Evolutionary conservation across 2,329 filamentous ascomycete species (phyloP).

Genomic region (Ceratocystis albifundus): DNA sequence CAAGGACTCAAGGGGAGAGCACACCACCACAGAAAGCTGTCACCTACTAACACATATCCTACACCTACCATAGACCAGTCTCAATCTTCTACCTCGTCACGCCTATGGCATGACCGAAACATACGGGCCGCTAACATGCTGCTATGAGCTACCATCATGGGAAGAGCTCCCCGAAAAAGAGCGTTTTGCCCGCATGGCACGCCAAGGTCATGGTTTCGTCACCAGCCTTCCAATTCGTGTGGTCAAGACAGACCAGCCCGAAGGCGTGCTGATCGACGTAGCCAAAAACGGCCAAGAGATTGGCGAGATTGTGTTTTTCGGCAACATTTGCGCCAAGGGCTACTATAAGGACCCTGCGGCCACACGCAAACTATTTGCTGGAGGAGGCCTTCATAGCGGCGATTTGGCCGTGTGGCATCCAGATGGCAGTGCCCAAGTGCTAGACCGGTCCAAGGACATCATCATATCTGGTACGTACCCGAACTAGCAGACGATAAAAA

Average conservation of each 20-base stretch:
- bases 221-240: conserved; percentile 70
- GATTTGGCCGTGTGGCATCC: conserved; percentile 89
- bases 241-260: conserved; percentile 64
- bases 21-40: not conserved
- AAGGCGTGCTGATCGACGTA: conserved; percentile 41
- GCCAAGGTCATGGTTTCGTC: conserved; percentile 86
- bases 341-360: conserved; percentile 87
- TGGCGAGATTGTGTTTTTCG: conserved; percentile 61
- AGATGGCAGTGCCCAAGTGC: conserved; percentile 81
- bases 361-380: conserved; percentile 74
- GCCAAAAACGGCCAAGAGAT: conserved; percentile 40
- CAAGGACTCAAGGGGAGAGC: conserved; percentile 13
- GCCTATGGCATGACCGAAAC: conserved; percentile 85
- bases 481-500: not conserved
- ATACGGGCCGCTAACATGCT: conserved; percentile 90
- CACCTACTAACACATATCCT: not conserved
- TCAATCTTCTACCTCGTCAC: conserved; percentile 85
- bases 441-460: conserved; percentile 92
- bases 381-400: conserved; percentile 77
- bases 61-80: conserved; percentile 30
- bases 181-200: conserved; percentile 79
- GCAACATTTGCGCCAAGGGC: conserved; percentile 83
- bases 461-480: conserved; percentile 70
- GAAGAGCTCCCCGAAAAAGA: conserved; percentile 60
- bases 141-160: conserved; percentile 80